A percentile compares a stretch with the other conserved stretches of the same genome.
These are phyloP conservation scores for Phytophthora capsici DNA, from an alignment of 352 stramenopile species.

Conservation along the genomic window DNA sequence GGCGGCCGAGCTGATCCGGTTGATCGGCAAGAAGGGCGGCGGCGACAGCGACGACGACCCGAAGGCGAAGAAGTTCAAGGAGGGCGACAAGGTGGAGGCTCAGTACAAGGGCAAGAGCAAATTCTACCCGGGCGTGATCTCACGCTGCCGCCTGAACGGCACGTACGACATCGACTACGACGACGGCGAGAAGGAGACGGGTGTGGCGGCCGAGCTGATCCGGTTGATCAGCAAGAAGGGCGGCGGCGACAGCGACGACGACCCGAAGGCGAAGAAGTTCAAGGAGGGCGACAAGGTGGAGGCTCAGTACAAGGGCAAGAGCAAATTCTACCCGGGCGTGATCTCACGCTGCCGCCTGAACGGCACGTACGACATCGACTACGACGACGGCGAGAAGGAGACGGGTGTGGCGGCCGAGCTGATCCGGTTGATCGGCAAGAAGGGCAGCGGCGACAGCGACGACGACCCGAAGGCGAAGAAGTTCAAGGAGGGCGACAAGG, in stretches of 20 bases:
- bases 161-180: constrained; percentile 30
- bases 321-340: constrained; percentile 24
- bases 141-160: constrained; percentile 22
- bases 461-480: constrained; percentile 21
- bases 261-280: constrained; percentile 20
- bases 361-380: constrained; percentile 28
- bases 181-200: constrained; percentile 25
- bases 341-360: constrained; percentile 24
- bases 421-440: constrained; percentile 18
- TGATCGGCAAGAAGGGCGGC: constrained; percentile 17
- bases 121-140: constrained; percentile 26
- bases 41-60: constrained; percentile 22
- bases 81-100: constrained; percentile 24
- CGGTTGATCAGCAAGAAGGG: constrained; percentile 15
- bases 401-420: constrained; percentile 23
- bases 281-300: constrained; percentile 26
- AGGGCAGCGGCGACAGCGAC: constrained; percentile 16
- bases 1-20: constrained; percentile 26
- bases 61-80: constrained; percentile 20
- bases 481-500: constrained; percentile 25
- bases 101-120: constrained; percentile 29
- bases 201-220: constrained; percentile 23
- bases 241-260: constrained; percentile 17
- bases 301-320: constrained; percentile 29
- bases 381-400: constrained; percentile 26